Base-by-base conservation (phyloP, 179 eudicot species). In the Pouteria campechiana region DNA sequence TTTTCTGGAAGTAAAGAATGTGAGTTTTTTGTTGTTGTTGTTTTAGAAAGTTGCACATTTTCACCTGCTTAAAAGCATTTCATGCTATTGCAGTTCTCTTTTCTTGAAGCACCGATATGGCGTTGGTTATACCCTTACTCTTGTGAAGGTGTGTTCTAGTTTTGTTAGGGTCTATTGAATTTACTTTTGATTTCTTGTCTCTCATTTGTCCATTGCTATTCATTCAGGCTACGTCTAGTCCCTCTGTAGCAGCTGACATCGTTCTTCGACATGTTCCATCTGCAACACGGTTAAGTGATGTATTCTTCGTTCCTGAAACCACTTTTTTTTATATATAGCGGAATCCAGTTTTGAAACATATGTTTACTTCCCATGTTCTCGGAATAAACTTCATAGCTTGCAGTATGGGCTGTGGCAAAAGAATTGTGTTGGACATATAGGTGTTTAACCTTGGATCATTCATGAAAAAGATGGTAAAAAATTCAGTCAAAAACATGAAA, bases 101-200 rank as follows among this genome's bases (percentile, higher is more conserved):
- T 92, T 79, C 77, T 63, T 92, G 63, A 92, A 92, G 86, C 99
- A 78, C 61, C 86, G 74, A 30, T 92, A 87, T 60, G 96, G 99
- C 40, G 99, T 92, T 69, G 99, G 99, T 45, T 92, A 92, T 57
- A 92, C 99, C 60, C 99, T 92, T 57, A 83, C 99, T 24, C 52
- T 92, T 55, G 96, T 74, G 66, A 92, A 92, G 93, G 98, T 86
- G 25, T 52, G 70, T 23, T 56, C 46, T 27, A 6, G 12, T 19
- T 38, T 19, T 24, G 35, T 3, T 9, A 44, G 23, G 16, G 3
- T 41, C 38, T 35, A 22, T 10, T 13, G 1, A 22, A 29, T 32
- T 24, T 45, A 20, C 49, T 41, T 24, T 8, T 17, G n/a, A 9
- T 31, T 35, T 10, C 28, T 42, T 46, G 12, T 19, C 6, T 13